These are phyloP conservation scores for Ambrosiella xylebori DNA, from an alignment of 2,329 filamentous ascomycete species.

Conservation along the genomic window DNA sequence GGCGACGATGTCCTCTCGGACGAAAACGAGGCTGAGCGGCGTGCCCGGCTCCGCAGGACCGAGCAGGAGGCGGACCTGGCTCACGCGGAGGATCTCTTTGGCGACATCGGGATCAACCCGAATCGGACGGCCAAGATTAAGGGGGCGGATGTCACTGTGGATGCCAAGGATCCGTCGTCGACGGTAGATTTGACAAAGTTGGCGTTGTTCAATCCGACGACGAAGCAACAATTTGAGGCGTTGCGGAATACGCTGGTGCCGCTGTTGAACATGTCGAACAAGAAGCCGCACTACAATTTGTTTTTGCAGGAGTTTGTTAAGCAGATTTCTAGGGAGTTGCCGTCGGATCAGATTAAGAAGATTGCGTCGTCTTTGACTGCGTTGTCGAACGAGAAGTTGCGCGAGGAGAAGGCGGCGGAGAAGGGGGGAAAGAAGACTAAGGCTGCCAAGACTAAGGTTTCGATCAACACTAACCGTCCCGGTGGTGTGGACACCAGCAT, in stretches of 20 bases:
- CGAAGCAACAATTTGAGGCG: constrained; percentile 69
- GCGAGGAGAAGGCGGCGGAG: constrained; percentile 87
- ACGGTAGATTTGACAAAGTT: constrained; percentile 67
- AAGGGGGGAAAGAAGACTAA: constrained; percentile 95
- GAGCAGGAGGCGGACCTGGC: constrained; percentile 80
- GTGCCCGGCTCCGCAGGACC: constrained; percentile 56
- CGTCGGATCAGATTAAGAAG: constrained; percentile 94
- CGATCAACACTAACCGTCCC: constrained; percentile 49
- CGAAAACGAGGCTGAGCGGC: constrained; percentile 55
- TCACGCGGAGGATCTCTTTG: constrained; percentile 85
- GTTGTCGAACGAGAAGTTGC: constrained; percentile 93
- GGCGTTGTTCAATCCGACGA: constrained; percentile 73
- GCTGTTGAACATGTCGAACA: constrained; percentile 54
- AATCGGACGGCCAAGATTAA: constrained; percentile 52
- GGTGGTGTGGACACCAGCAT: constrained; percentile 51
- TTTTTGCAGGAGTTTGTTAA: constrained; percentile 88
- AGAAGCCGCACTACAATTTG: constrained; percentile 78
- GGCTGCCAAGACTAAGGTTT: constrained; percentile 87
- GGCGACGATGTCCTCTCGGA: constrained; percentile 36
- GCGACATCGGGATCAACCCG: constrained; percentile 47
- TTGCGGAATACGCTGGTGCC: constrained; percentile 66
- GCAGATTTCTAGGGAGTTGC: constrained; percentile 69
- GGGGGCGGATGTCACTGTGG: constrained; percentile 48
- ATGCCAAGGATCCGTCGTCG: constrained; percentile 55
- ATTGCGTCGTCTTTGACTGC: constrained; percentile 74